A percentile compares a stretch with the other conserved stretches of the same genome.
Evolutionary conservation across 2,329 filamentous ascomycete genomes (phyloP).

Genomic region (Colletotrichum sp.): DNA sequence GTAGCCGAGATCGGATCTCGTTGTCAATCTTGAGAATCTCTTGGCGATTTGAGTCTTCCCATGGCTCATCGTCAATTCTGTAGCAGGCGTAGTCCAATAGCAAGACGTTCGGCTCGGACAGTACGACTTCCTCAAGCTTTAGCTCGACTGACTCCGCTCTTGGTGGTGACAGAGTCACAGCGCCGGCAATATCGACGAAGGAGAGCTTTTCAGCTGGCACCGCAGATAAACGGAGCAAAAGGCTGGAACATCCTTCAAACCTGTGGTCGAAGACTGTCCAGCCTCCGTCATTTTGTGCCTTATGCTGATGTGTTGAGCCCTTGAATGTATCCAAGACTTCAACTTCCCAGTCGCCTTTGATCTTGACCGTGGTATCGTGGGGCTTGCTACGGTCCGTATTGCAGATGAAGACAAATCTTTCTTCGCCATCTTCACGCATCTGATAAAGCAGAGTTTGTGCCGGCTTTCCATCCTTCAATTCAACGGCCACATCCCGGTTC

Average conservation of each 20-base stretch:
- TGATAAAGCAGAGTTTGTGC: conserved; percentile 30
- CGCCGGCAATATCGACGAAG: neutral
- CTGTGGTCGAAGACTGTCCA: conserved; percentile 29
- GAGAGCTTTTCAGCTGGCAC: neutral
- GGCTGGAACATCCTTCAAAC: conserved; percentile 33
- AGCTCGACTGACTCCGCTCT: neutral
- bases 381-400: conserved; percentile 30
- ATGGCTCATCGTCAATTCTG: conserved; percentile 25
- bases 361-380: conserved; percentile 22
- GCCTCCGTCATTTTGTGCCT: conserved; percentile 1
- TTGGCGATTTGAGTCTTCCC: conserved; percentile 18
- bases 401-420: conserved; percentile 34
- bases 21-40: conserved; percentile 35
- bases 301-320: conserved; percentile 17
- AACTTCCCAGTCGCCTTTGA: conserved; percentile 32
- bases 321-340: conserved; percentile 30
- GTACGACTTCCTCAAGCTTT: conserved; percentile 1
- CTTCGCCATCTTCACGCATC: conserved; percentile 31
- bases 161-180: neutral
- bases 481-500: neutral
- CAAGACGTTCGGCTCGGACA: conserved; percentile 34
- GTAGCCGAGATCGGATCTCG: conserved; percentile 26
- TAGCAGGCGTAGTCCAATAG: conserved; percentile 33
- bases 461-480: neutral
- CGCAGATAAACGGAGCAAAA: conserved; percentile 26